Evolutionary conservation across 2,329 filamentous ascomycete genomes (phyloP), one percentile per base, ranked within the genome.

Genomic region (Xylariaceae sp.): DNA sequence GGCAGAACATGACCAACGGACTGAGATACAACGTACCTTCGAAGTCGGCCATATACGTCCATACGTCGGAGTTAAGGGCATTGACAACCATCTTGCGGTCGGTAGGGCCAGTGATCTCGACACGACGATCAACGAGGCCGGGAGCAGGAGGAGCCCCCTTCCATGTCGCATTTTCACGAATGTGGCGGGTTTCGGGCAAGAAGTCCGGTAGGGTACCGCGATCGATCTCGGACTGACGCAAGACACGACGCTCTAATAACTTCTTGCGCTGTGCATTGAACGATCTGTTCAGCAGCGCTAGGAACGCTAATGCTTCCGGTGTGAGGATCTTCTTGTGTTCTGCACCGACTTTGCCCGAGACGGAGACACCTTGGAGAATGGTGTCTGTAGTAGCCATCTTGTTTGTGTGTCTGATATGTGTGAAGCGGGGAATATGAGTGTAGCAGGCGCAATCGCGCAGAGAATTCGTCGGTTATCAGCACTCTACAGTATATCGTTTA

Each of bases 81-180:
- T 99, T 99, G 58, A 97, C 90, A 44, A 97, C 91, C 94, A 99
- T 99, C 82, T 97, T 99, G 62, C 94, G 83, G 74, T 97, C 94
- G 6, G 92, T 97, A 1, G 94, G 94, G 9, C 94, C 94, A 5
- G 94, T 99, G 67, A 97, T 99, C 78, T 99, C 94, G 31, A 97
- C 89, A 56, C 94, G 85, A 60, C 94, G 87, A 76, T 99, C 94
- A 42, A 96, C 85, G 50, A 97, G 82, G 53, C 94, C 94, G 0
- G 94, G 93, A 7, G 93, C 94, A 16, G 94, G 94, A 47, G 88
- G 83, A 41, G 94, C 91, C 57, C 90, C 94, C 76, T 84, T 94
- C 94, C 94, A 99, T 64, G 91, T 86, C 70, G 89, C 83, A 73
- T 96, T 89, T 65, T 97, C 92, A 65, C 94, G 90, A 71, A 99